Percentiles rank a stretch among this genome's conserved stretches.
These are phyloP conservation scores for Clitopilus hobsonii DNA, from an alignment of 768 basidiomycete genomes.

Conservation along the genomic window DNA sequence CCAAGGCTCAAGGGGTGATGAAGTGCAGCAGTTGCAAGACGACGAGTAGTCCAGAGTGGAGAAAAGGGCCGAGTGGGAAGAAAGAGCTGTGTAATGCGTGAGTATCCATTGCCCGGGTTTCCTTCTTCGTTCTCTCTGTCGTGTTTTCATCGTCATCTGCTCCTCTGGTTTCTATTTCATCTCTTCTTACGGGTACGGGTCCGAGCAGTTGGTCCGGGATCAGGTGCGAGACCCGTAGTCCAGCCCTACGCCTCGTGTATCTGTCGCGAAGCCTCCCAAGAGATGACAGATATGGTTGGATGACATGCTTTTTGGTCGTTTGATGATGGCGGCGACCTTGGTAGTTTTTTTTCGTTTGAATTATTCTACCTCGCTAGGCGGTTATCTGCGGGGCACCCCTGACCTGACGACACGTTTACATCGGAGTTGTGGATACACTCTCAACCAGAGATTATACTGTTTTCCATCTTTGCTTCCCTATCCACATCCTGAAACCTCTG, in stretches of 20 bases:
- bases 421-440: background rate
- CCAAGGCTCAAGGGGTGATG: constrained; percentile 40
- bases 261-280: background rate
- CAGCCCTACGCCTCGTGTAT: constrained; percentile 3
- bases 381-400: background rate
- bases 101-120: constrained; percentile 25
- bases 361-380: background rate
- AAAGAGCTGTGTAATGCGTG: constrained; percentile 93
- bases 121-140: constrained; percentile 12
- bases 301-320: background rate
- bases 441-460: constrained; percentile 2
- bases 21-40: constrained; percentile 79
- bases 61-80: constrained; percentile 86
- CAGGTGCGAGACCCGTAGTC: background rate
- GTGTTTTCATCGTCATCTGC: constrained; percentile 1
- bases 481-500: background rate
- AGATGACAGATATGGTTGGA: background rate
- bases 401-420: background rate
- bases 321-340: background rate
- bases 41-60: constrained; percentile 84
- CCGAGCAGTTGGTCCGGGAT: background rate
- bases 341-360: background rate
- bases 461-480: background rate
- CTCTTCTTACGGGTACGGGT: constrained; percentile 1
- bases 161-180: background rate